Conservation (phyloP, 768 basidiomycete species). For the Paxillus rubicundulus region DNA sequence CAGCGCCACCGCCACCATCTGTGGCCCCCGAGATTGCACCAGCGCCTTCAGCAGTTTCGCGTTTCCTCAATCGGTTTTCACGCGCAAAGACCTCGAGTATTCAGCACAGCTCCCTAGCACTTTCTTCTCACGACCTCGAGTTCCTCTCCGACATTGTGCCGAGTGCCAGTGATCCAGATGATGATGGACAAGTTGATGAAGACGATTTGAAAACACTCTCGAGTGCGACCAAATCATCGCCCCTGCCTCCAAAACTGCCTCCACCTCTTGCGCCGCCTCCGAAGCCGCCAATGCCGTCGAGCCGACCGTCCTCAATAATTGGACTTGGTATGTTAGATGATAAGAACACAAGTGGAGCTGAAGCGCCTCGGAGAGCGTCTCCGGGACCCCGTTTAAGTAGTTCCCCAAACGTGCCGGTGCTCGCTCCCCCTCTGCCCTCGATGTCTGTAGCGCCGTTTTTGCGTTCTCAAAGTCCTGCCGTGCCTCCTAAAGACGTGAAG, state of each 20-base stretch:
- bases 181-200: conserved; percentile 31
- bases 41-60: conserved; percentile 70
- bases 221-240: conserved; percentile 40
- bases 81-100: conserved; percentile 39
- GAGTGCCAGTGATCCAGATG: conserved; percentile 43
- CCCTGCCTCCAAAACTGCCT: conserved; percentile 44
- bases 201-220: conserved; percentile 38
- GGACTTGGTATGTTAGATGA: conserved; percentile 1
- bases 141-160: conserved; percentile 72
- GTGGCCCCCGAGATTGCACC: conserved; percentile 14
- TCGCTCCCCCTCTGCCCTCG: conserved; percentile 29
- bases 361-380: neutral
- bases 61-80: conserved; percentile 78
- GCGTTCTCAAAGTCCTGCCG: conserved; percentile 14
- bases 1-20: conserved; percentile 12
- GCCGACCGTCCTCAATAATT: conserved; percentile 8
- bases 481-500: neutral
- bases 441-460: conserved; percentile 24
- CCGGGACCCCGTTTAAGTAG: neutral
- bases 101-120: conserved; percentile 55
- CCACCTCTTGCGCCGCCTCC: conserved; percentile 43
- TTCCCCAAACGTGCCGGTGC: conserved; percentile 10
- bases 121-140: conserved; percentile 79
- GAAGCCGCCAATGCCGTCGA: conserved; percentile 23
- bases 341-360: neutral